Conservation (phyloP, 108 stramenopile genomes). For the Cyclotella cryptica region DNA sequence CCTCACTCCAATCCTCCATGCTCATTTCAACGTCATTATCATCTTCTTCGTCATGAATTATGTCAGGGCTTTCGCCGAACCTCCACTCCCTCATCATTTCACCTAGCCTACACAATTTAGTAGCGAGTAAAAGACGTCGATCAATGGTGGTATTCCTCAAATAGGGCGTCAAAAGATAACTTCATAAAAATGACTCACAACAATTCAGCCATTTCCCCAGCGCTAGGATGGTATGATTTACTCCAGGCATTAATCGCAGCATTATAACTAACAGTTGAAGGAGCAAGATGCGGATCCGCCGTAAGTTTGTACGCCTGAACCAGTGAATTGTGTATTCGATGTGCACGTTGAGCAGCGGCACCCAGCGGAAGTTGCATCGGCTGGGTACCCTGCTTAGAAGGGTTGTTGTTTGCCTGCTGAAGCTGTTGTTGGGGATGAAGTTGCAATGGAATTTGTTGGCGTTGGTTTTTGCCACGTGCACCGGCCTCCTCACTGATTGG, state of each 20-base stretch:
- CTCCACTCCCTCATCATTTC: conserved; percentile 65
- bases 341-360: conserved; percentile 67
- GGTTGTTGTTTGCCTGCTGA: conserved; percentile 3
- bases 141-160: neutral
- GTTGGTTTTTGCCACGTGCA: neutral
- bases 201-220: conserved; percentile 62
- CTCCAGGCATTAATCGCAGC: conserved; percentile 76
- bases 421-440: conserved; percentile 10
- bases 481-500: neutral
- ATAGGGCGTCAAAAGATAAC: neutral
- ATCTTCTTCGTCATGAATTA: conserved; percentile 4
- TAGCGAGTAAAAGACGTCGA: neutral
- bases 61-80: conserved; percentile 24
- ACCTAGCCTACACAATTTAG: conserved; percentile 18
- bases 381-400: neutral
- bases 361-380: conserved; percentile 37
- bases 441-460: conserved; percentile 1
- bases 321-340: conserved; percentile 65
- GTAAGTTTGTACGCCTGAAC: conserved; percentile 54
- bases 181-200: conserved; percentile 7
- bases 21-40: conserved; percentile 16
- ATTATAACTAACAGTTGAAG: conserved; percentile 66
- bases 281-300: conserved; percentile 52
- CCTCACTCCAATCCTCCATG: neutral
- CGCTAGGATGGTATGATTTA: conserved; percentile 57